Evolutionary conservation across 768 basidiomycete genomes (phyloP).

Genomic region (Xerocomellus intermedius): DNA sequence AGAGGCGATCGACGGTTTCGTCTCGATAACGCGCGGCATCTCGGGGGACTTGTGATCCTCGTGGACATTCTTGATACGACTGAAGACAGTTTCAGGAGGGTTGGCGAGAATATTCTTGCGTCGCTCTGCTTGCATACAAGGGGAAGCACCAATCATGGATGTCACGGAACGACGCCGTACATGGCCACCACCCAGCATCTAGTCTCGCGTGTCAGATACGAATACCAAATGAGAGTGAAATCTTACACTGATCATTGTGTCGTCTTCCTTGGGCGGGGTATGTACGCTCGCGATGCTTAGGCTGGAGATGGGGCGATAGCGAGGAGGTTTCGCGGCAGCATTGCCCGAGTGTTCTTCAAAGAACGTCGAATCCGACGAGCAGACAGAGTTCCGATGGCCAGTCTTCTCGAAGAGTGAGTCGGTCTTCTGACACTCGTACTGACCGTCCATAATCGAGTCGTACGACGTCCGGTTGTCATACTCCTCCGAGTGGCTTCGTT

Average conservation of each 20-base stretch:
- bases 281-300: constrained; percentile 50
- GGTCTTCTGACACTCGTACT: constrained; percentile 35
- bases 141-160: constrained; percentile 66
- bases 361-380: constrained; percentile 61
- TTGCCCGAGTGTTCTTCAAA: constrained; percentile 41
- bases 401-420: constrained; percentile 69
- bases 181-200: constrained; percentile 85
- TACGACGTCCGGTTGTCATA: constrained; percentile 43
- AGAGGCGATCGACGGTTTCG: constrained; percentile 64
- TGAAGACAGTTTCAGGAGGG: constrained; percentile 34
- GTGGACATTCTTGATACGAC: constrained; percentile 30
- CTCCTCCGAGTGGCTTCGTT: constrained; percentile 9
- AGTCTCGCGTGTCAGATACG: not conserved
- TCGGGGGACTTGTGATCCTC: constrained; percentile 35
- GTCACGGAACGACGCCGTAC: constrained; percentile 67
- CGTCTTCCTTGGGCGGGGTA: constrained; percentile 62
- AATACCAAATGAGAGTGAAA: not conserved
- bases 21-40: constrained; percentile 50
- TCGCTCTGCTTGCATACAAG: constrained; percentile 65
- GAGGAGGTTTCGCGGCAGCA: constrained; percentile 41
- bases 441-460: constrained; percentile 68
- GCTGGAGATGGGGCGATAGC: constrained; percentile 65
- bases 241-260: constrained; percentile 79
- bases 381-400: constrained; percentile 44
- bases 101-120: constrained; percentile 45